A percentile compares a stretch with the other conserved stretches of the same genome.
Evolutionary conservation across 306 rosid genomes (phyloP).

Genomic region (Rosa multiflora): DNA sequence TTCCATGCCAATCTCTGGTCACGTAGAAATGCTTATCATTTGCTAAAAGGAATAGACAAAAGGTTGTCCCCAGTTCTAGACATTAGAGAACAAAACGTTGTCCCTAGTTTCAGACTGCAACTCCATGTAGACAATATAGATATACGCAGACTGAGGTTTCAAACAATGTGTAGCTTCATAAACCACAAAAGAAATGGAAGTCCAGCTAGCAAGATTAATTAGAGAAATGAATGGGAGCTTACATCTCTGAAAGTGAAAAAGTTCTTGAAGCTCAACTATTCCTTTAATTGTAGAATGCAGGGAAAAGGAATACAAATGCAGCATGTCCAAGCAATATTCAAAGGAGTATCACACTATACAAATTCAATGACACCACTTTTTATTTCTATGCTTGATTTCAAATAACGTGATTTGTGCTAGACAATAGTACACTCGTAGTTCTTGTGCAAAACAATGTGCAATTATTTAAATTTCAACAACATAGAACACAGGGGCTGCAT

Average conservation of each 20-base stretch:
- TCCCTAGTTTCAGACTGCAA: background rate
- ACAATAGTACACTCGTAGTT: too few species aligned
- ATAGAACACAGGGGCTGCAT: too few species aligned
- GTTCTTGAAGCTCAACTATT: conserved; percentile 38
- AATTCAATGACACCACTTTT: too few species aligned
- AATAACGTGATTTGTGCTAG: too few species aligned
- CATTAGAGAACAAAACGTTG: too few species aligned
- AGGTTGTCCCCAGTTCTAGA: too few species aligned
- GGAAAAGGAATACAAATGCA: conserved; percentile 69
- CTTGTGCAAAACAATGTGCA: too few species aligned
- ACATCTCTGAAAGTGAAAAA: conserved; percentile 21
- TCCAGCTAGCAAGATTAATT: background rate
- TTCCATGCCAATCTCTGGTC: background rate
- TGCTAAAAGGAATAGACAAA: background rate
- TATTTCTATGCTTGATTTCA: background rate
- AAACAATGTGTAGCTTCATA: background rate
- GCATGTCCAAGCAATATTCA: conserved; percentile 71
- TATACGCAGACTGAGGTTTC: background rate
- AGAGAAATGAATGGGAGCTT: conserved; percentile 21
- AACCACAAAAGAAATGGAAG: background rate
- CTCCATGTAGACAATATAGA: background rate
- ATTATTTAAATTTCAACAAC: too few species aligned
- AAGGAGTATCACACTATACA: conserved; percentile 45
- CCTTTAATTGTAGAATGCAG: conserved; percentile 55
- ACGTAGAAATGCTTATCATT: too few species aligned